Evolutionary conservation across 2,329 filamentous ascomycete species (phyloP).

Genomic region (Tolypocladium amazonense): DNA sequence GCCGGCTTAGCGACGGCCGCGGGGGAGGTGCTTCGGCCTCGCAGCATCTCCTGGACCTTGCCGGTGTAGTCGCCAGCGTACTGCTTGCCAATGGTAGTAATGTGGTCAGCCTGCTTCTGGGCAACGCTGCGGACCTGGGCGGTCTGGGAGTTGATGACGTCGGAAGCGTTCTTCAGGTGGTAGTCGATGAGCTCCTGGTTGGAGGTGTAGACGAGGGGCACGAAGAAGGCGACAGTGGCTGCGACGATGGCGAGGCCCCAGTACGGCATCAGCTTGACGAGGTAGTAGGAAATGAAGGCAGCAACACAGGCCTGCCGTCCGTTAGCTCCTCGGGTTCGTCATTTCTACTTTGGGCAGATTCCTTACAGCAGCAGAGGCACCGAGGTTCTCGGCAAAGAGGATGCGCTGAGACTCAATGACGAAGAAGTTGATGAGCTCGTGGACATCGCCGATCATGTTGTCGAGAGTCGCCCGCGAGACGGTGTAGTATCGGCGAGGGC

Average conservation of each 20-base stretch:
- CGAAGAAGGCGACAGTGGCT: constrained; percentile 49
- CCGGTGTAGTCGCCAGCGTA: constrained; percentile 57
- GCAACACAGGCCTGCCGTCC: constrained; percentile 41
- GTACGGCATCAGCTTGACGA: constrained; percentile 60
- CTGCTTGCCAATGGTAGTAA: constrained; percentile 54
- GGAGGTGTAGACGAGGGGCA: constrained; percentile 52
- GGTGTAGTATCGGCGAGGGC: constrained; percentile 58
- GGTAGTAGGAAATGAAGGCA: constrained; percentile 55
- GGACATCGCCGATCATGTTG: constrained; percentile 48
- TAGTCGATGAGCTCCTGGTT: constrained; percentile 62
- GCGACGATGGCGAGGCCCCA: constrained; percentile 55
- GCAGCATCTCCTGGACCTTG: constrained; percentile 56
- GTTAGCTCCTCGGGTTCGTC: constrained; percentile 8
- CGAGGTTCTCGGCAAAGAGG: constrained; percentile 56
- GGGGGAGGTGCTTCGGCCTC: constrained; percentile 34
- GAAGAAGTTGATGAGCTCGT: constrained; percentile 63
- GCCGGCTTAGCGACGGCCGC: constrained; percentile 23
- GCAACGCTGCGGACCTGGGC: constrained; percentile 50
- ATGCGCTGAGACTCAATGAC: constrained; percentile 60
- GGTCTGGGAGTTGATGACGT: constrained; percentile 52
- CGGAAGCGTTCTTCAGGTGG: constrained; percentile 46
- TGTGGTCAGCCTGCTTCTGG: constrained; percentile 52
- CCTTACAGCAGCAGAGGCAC: constrained; percentile 48
- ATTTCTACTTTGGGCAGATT: constrained; percentile 5
- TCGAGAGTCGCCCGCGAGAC: constrained; percentile 53